Conservation (phyloP, 2,329 filamentous ascomycete genomes). For the Fusarium pilosicola region DNA sequence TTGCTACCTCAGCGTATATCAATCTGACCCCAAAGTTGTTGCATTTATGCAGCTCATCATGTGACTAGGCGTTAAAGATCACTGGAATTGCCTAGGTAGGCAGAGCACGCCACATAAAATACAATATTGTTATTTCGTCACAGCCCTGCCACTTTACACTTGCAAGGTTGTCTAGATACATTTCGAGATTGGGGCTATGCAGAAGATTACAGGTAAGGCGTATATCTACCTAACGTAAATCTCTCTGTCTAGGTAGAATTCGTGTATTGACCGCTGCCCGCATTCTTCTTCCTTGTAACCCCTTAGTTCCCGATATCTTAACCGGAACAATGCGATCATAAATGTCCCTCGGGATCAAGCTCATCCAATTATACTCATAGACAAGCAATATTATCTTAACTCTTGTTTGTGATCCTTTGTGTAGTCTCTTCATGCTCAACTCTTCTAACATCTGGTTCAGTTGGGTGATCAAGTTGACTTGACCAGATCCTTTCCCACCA, state of each 20-base stretch:
- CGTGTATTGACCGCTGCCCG: neutral
- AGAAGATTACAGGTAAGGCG: rapidly evolving
- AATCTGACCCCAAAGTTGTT: neutral
- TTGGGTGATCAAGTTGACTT: neutral
- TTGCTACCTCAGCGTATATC: rapidly evolving
- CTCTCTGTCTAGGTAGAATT: neutral
- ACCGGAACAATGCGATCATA: neutral
- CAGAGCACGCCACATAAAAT: neutral
- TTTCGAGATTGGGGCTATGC: neutral
- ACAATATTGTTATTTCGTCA: rapidly evolving
- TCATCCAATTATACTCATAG: neutral
- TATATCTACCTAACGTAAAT: neutral
- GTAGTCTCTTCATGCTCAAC: rapidly evolving
- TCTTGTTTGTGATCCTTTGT: neutral
- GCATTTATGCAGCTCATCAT: neutral
- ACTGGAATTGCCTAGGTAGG: rapidly evolving
- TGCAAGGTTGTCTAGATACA: too few species aligned
- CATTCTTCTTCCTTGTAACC: neutral
- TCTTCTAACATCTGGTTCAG: neutral
- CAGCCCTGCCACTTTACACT: neutral
- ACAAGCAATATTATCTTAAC: neutral
- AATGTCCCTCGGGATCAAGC: neutral
- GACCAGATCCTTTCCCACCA: neutral
- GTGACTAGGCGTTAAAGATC: neutral
- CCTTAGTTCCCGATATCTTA: neutral